Conservation (phyloP, 2,329 filamentous ascomycete species). For the Leptodontidium sp. region DNA sequence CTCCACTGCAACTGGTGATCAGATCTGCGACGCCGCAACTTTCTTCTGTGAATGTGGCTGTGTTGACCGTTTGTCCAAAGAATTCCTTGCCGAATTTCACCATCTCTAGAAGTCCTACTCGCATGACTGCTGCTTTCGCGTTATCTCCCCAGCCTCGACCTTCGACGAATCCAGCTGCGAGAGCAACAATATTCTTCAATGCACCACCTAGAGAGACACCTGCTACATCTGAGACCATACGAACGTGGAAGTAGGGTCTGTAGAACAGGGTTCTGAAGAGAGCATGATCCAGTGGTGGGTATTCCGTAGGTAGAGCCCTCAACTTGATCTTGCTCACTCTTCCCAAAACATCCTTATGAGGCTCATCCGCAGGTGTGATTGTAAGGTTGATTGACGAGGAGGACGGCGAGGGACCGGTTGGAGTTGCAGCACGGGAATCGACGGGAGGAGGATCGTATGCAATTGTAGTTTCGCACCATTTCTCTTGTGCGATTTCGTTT, state of each 20-base stretch:
- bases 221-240: conserved; percentile 92
- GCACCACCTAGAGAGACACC: conserved; percentile 95
- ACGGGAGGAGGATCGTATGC: conserved; percentile 92
- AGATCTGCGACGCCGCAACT: conserved; percentile 94
- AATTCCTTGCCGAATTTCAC: conserved; percentile 95
- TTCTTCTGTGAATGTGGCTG: conserved; percentile 94
- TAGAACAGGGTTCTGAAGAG: conserved; percentile 90
- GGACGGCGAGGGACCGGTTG: conserved; percentile 59
- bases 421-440: conserved; percentile 81
- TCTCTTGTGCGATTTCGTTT: conserved; percentile 91
- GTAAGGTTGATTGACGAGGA: conserved; percentile 59
- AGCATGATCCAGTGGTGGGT: conserved; percentile 85
- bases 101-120: conserved; percentile 94
- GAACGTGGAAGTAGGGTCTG: conserved; percentile 96
- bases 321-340: conserved; percentile 74
- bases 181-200: conserved; percentile 94
- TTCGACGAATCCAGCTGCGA: conserved; percentile 94
- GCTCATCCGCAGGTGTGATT: conserved; percentile 53
- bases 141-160: conserved; percentile 98
- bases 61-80: conserved; percentile 82
- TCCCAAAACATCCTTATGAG: conserved; percentile 75
- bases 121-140: conserved; percentile 98
- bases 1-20: conserved; percentile 91
- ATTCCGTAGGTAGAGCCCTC: conserved; percentile 79
- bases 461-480: conserved; percentile 96